These are phyloP conservation scores for Microthlaspi erraticum DNA, from an alignment of 345 rosid genomes.

Conservation along the genomic window DNA sequence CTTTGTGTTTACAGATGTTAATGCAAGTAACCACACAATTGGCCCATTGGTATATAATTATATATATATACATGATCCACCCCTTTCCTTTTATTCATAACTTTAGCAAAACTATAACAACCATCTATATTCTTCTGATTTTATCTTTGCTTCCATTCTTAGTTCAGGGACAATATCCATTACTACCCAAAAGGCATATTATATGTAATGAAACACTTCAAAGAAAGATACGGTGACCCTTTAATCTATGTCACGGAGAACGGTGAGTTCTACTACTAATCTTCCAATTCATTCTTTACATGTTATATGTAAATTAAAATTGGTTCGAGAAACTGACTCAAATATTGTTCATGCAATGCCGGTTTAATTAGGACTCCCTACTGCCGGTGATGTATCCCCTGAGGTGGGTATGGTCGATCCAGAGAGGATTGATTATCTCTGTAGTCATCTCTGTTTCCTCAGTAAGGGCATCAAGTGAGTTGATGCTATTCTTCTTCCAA, in stretches of 20 bases:
- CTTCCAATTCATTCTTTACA: neutral
- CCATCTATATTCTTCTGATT: neutral
- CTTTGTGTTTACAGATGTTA: neutral
- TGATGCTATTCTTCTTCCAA: neutral
- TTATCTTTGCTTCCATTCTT: neutral
- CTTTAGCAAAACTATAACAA: neutral
- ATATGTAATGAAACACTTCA: conserved; percentile 18
- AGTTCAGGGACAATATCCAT: fast-evolving
- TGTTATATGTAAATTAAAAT: neutral
- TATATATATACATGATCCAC: conserved; percentile 1
- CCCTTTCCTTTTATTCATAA: neutral
- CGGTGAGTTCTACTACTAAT: conserved; percentile 20
- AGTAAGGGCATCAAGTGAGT: conserved; percentile 30
- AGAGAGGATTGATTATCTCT: conserved; percentile 31
- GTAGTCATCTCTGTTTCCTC: conserved; percentile 30
- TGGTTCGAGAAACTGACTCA: conserved; percentile 2
- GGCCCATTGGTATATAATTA: conserved; percentile 43
- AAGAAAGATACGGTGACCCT: neutral
- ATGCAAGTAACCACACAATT: neutral
- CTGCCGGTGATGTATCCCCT: too few relatives aligned
- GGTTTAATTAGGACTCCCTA: conserved; percentile 15
- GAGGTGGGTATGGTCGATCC: neutral
- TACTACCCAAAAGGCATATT: conserved; percentile 33
- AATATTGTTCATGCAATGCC: neutral
- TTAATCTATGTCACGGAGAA: conserved; percentile 32